Conservation (phyloP, 768 basidiomycete species). For the Crucibulum laeve region DNA sequence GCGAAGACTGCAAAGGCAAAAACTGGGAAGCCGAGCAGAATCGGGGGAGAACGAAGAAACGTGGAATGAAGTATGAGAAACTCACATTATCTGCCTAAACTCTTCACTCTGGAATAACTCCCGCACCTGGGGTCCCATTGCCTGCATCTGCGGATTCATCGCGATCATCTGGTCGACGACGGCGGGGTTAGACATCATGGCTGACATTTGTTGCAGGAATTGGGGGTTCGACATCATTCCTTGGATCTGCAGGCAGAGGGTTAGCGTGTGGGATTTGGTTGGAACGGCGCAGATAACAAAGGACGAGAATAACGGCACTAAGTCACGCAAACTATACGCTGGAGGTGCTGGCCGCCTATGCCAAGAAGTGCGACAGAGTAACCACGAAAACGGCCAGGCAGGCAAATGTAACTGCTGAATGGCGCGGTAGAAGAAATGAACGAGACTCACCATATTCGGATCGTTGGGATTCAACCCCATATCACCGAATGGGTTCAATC, state of each 20-base stretch:
- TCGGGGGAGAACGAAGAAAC: neutral
- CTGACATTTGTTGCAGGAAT: slow-evolving; percentile 84
- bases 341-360: too few species aligned
- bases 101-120: slow-evolving; percentile 72
- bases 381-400: too few species aligned
- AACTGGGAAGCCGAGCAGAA: neutral
- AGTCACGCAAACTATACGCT: too few species aligned
- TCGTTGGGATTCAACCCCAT: slow-evolving; percentile 91
- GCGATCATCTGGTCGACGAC: slow-evolving; percentile 84
- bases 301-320: too few species aligned
- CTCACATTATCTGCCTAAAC: slow-evolving; percentile 74
- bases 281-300: neutral
- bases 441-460: slow-evolving; percentile 78
- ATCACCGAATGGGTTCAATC: slow-evolving; percentile 88
- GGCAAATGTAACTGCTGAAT: too few species aligned
- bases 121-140: slow-evolving; percentile 78
- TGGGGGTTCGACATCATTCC: slow-evolving; percentile 82
- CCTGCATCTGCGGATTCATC: slow-evolving; percentile 70
- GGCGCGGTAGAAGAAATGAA: neutral
- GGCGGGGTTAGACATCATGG: slow-evolving; percentile 84
- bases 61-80: slow-evolving; percentile 9
- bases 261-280: slow-evolving; percentile 5
- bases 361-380: too few species aligned
- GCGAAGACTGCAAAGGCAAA: too few species aligned
- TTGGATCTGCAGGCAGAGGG: slow-evolving; percentile 51